phyloP scores from a whole-genome alignment of 1,284 basidiomycete genomes.

The Sanghuangporus baumii region DNA sequence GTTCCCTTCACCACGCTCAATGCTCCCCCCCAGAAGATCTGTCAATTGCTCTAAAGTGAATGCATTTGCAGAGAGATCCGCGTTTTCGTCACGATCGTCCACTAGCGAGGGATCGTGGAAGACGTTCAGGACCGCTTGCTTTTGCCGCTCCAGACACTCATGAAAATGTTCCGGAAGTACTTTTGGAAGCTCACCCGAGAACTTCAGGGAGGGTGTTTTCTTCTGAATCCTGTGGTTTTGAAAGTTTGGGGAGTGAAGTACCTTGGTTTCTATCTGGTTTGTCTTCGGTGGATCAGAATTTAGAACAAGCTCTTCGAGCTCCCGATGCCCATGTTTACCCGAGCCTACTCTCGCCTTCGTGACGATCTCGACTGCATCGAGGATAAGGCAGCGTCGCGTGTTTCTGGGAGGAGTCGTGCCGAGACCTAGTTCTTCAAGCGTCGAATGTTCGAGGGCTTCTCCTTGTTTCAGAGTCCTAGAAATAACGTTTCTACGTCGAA shows the following conservation, averaged over 20 bases:
- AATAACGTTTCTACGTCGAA: background rate
- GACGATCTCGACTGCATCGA: conserved; percentile 37
- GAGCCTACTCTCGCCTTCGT: conserved; percentile 21
- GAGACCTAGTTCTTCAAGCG: conserved; percentile 7
- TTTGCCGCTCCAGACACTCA: conserved; percentile 47
- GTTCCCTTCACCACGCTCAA: conserved; percentile 80
- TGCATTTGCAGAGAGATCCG: conserved; percentile 39
- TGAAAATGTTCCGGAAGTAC: conserved; percentile 35
- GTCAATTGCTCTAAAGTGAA: conserved; percentile 49
- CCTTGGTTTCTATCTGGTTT: conserved; percentile 11
- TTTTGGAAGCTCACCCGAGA: background rate
- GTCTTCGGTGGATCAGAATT: background rate
- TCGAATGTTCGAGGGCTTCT: conserved; percentile 1
- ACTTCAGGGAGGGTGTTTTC: background rate
- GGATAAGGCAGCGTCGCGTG: conserved; percentile 25
- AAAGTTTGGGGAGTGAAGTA: conserved; percentile 19
- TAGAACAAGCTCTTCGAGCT: background rate
- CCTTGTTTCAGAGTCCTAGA: background rate
- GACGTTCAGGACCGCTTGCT: conserved; percentile 48
- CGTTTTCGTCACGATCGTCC: conserved; percentile 27
- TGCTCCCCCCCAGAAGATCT: conserved; percentile 65
- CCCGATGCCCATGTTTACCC: background rate
- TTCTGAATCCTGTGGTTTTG: background rate
- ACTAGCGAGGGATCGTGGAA: conserved; percentile 33
- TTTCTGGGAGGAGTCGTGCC: background rate